These are phyloP conservation scores for Cryptococcus neoformans DNA, from an alignment of 1,284 basidiomycete genomes.

Conservation along the genomic window DNA sequence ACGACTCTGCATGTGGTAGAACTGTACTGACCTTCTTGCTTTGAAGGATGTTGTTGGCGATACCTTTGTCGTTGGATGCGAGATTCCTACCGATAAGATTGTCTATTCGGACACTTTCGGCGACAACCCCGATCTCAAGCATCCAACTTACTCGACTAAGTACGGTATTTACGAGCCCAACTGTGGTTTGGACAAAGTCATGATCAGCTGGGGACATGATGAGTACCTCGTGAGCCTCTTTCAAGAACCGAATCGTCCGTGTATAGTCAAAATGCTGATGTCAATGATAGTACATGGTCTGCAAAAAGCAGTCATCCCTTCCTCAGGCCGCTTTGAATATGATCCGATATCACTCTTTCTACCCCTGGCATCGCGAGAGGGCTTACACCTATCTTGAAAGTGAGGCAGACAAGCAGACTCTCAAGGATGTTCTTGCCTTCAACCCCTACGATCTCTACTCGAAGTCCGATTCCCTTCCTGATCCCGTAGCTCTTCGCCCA, in stretches of 20 bases:
- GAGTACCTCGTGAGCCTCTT: slow-evolving; percentile 54
- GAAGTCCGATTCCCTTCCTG: slow-evolving; percentile 71
- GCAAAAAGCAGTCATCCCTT: slow-evolving; percentile 48
- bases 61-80: slow-evolving; percentile 83
- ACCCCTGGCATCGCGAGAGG: slow-evolving; percentile 87
- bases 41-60: slow-evolving; percentile 74
- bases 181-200: slow-evolving; percentile 85
- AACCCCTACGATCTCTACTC: slow-evolving; percentile 82
- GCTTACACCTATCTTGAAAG: slow-evolving; percentile 76
- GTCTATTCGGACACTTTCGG: slow-evolving; percentile 83
- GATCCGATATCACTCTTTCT: slow-evolving; percentile 93
- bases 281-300: background rate
- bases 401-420: slow-evolving; percentile 53
- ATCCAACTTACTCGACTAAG: slow-evolving; percentile 72
- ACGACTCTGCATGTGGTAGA: too few relatives aligned
- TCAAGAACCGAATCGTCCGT: slow-evolving; percentile 35
- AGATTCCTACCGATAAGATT: slow-evolving; percentile 73
- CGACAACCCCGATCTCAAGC: slow-evolving; percentile 69
- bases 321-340: slow-evolving; percentile 80
- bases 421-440: slow-evolving; percentile 43
- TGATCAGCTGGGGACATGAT: slow-evolving; percentile 83
- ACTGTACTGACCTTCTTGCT: too few relatives aligned
- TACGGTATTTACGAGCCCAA: slow-evolving; percentile 78
- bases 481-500: slow-evolving; percentile 63
- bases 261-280: slow-evolving; percentile 53